phyloP scores from a whole-genome alignment of 2,329 filamentous ascomycete species.

The Hypoxylon sp. region DNA sequence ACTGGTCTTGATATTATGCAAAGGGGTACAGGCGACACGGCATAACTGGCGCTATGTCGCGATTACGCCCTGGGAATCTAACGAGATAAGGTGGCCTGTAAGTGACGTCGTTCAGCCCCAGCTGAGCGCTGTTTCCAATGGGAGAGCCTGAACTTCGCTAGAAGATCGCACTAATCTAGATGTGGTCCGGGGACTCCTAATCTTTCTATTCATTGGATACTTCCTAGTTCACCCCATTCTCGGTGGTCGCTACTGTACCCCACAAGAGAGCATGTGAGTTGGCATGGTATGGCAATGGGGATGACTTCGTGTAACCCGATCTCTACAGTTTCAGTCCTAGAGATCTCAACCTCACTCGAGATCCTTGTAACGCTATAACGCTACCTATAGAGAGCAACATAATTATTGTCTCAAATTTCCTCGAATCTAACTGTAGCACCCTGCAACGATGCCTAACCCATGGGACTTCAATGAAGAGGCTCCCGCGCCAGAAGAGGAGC shows the following conservation, averaged over 20 bases:
- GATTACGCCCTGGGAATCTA: no score
- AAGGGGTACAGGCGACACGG: no score
- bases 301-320: constrained; percentile 7
- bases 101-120: constrained; percentile 5
- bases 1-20: no score
- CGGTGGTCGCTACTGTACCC: constrained; percentile 17
- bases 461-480: constrained; percentile 29
- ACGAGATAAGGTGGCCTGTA: neutral
- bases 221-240: neutral
- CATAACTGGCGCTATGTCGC: no score
- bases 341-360: neutral
- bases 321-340: neutral
- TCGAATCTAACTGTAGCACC: neutral
- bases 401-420: neutral
- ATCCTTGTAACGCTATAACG: neutral
- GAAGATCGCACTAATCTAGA: constrained; percentile 3
- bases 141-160: constrained; percentile 2
- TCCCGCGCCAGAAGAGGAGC: constrained; percentile 49
- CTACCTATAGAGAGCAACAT: constrained; percentile 14
- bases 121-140: constrained; percentile 8
- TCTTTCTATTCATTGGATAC: constrained; percentile 11
- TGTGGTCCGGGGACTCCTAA: neutral
- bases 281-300: neutral
- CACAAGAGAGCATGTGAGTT: constrained; percentile 24
- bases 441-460: constrained; percentile 25